Evolutionary conservation across 805 yeast species (phyloP).

Genomic region (Metschnikowia amazonensis): DNA sequence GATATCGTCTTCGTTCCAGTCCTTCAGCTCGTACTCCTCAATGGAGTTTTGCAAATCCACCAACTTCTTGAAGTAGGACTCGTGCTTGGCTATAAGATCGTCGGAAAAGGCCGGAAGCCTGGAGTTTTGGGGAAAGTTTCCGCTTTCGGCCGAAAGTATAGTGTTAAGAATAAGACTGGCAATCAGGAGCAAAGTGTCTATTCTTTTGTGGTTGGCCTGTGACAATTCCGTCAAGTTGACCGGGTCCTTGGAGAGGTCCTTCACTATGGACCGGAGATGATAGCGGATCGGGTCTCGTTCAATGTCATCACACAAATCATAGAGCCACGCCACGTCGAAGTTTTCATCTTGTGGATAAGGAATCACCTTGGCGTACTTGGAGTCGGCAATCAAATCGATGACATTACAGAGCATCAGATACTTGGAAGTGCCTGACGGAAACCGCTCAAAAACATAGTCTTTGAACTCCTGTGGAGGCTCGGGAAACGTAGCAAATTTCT

Average conservation of each 20-base stretch:
- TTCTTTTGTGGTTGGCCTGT: conserved; percentile 17
- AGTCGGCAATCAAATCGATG: conserved; percentile 33
- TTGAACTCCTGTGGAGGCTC: conserved; percentile 38
- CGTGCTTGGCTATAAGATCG: conserved; percentile 21
- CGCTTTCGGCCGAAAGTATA: conserved; percentile 31
- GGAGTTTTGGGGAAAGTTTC: conserved; percentile 33
- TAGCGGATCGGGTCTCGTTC: conserved; percentile 46
- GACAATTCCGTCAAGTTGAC: conserved; percentile 34
- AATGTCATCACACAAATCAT: conserved; percentile 41
- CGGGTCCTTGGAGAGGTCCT: conserved; percentile 30
- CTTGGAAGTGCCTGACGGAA: conserved; percentile 53
- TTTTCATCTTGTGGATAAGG: conserved; percentile 27
- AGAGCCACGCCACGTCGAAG: conserved; percentile 32
- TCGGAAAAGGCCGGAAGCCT: conserved; percentile 33
- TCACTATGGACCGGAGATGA: conserved; percentile 42
- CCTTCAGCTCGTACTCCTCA: conserved; percentile 31
- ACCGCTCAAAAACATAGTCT: conserved; percentile 39
- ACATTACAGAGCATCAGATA: conserved; percentile 40
- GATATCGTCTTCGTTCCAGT: conserved; percentile 39
- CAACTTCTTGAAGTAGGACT: conserved; percentile 22
- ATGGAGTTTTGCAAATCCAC: conserved; percentile 23
- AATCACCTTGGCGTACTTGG: conserved; percentile 37
- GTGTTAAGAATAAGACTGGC: conserved; percentile 29
- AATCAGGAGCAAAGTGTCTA: conserved; percentile 23
- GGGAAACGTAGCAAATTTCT: conserved; percentile 39